phyloP scores from a whole-genome alignment of 208 protist genomes.

The Leptomonas seymouri region DNA sequence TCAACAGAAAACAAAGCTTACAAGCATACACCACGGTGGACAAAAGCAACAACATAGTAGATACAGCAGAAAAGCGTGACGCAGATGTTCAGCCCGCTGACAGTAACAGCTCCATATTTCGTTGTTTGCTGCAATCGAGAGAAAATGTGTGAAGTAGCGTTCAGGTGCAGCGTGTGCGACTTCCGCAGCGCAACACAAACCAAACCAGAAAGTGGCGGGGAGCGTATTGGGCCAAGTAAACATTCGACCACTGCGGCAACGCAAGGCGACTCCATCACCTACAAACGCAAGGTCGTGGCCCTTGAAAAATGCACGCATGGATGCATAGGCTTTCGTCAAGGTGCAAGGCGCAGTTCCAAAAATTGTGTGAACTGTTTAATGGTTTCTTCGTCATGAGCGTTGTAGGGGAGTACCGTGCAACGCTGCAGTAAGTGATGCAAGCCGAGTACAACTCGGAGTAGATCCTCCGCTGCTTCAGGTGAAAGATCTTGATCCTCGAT shows the following conservation, averaged over 20 bases:
- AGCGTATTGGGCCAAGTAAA: too few species aligned
- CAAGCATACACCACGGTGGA: too few species aligned
- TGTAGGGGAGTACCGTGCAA: slow-evolving; percentile 43
- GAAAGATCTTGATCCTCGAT: slow-evolving; percentile 11
- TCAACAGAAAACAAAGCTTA: not conserved
- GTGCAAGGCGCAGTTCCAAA: slow-evolving; percentile 13
- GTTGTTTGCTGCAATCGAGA: not conserved
- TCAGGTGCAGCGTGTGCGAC: not conserved
- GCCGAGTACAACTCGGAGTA: slow-evolving; percentile 31
- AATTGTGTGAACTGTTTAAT: slow-evolving; percentile 14
- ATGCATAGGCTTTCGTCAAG: not conserved
- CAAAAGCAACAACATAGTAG: too few species aligned
- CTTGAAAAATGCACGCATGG: not conserved
- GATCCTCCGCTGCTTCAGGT: slow-evolving; percentile 4
- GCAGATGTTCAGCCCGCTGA: too few species aligned
- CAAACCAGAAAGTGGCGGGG: not conserved
- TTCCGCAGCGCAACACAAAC: not conserved
- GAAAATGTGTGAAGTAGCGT: not conserved
- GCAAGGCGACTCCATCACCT: too few species aligned
- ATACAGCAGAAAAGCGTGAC: too few species aligned
- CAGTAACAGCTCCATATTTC: too few species aligned
- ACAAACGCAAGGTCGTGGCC: too few species aligned
- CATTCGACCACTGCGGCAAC: too few species aligned
- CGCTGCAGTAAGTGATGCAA: slow-evolving; percentile 42
- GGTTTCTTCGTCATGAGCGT: slow-evolving; percentile 23